phyloP scores from a whole-genome alignment of 2,329 filamentous ascomycete species.

The Fusarium sp. region DNA sequence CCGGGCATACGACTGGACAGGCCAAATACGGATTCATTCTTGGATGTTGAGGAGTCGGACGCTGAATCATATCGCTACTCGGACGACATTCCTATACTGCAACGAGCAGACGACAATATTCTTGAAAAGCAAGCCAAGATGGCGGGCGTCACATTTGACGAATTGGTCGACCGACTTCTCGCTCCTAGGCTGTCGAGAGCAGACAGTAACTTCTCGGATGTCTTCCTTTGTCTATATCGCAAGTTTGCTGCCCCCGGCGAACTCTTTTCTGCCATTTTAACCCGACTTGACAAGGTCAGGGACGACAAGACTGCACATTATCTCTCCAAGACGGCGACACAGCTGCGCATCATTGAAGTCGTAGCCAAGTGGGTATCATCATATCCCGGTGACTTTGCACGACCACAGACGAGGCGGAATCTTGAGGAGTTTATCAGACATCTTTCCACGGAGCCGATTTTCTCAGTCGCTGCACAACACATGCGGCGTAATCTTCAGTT shows the following conservation, averaged over 20 bases:
- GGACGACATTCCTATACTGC: constrained; percentile 75
- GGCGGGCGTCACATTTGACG: constrained; percentile 70
- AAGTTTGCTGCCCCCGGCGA: constrained; percentile 88
- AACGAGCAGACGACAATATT: constrained; percentile 73
- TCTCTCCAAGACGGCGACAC: constrained; percentile 81
- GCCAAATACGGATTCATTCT: constrained; percentile 65
- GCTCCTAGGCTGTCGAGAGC: constrained; percentile 83
- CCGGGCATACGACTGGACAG: constrained; percentile 66
- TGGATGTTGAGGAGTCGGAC: constrained; percentile 78
- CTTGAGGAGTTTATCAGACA: constrained; percentile 81
- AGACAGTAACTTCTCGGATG: constrained; percentile 88
- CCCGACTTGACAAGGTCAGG: constrained; percentile 78
- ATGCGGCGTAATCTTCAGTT: constrained; percentile 83
- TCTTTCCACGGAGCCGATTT: constrained; percentile 82
- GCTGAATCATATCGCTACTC: constrained; percentile 74
- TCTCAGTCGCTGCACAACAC: constrained; percentile 85
- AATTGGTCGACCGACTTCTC: constrained; percentile 88
- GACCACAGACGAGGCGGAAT: constrained; percentile 76
- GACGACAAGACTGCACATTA: constrained; percentile 75
- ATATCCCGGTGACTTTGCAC: constrained; percentile 94
- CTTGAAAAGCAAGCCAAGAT: constrained; percentile 63
- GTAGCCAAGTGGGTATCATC: constrained; percentile 89
- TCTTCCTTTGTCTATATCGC: constrained; percentile 93
- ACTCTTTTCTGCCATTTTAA: constrained; percentile 81
- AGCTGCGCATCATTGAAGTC: constrained; percentile 85